phyloP scores from a whole-genome alignment of 2,329 filamentous ascomycete species.

The Xylaria polymorpha region DNA sequence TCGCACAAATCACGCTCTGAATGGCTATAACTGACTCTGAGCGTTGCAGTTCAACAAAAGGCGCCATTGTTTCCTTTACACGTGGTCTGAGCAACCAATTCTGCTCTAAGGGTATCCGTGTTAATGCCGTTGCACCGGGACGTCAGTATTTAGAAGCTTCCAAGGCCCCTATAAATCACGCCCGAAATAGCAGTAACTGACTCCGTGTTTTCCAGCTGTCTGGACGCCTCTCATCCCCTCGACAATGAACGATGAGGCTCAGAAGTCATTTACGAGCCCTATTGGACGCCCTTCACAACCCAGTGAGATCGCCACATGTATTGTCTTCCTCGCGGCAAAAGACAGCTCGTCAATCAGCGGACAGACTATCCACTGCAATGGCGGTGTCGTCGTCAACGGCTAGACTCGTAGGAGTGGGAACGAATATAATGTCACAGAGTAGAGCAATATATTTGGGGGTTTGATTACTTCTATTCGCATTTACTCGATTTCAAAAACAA shows the following conservation, averaged over 20 bases:
- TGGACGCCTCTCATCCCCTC: conserved; percentile 81
- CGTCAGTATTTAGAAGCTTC: conserved; percentile 45
- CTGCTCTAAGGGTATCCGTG: conserved; percentile 72
- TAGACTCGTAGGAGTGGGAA: conserved; percentile 43
- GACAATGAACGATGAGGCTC: conserved; percentile 76
- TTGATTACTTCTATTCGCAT: neutral
- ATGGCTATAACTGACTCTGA: too few relatives aligned
- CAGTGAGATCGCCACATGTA: conserved; percentile 82
- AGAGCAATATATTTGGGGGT: too few relatives aligned
- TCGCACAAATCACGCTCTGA: too few relatives aligned
- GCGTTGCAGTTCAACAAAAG: conserved; percentile 67
- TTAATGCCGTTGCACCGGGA: conserved; percentile 74
- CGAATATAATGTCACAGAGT: neutral
- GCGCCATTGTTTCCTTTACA: conserved; percentile 83
- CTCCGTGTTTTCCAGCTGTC: conserved; percentile 56
- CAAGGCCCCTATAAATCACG: too few relatives aligned
- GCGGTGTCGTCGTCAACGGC: conserved; percentile 62
- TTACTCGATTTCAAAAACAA: neutral
- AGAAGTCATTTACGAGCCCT: conserved; percentile 77
- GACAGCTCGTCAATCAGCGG: conserved; percentile 81
- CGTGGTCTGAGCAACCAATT: conserved; percentile 81
- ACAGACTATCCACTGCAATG: conserved; percentile 70
- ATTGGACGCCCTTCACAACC: conserved; percentile 84
- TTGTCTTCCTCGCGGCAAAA: conserved; percentile 81
- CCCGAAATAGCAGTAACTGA: too few relatives aligned